phyloP scores from a whole-genome alignment of 306 rosid species.

The Acacia crassicarpa region DNA sequence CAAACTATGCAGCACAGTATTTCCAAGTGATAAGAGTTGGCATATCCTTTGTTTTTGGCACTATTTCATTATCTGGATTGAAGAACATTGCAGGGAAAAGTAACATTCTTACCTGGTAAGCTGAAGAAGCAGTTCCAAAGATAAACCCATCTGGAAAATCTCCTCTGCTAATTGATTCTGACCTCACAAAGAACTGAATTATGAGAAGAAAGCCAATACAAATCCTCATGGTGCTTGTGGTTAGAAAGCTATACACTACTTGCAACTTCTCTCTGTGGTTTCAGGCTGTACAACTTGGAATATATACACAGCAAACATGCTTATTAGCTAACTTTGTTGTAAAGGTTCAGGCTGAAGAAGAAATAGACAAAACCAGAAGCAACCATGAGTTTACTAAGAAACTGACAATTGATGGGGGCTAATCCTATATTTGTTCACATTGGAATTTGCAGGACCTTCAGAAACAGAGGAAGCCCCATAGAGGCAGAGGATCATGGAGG shows the following conservation, averaged over 20 bases:
- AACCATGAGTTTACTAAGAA: conserved; percentile 17
- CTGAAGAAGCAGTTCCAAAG: conserved; percentile 97
- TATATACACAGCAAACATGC: conserved; percentile 27
- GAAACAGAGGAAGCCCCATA: neutral
- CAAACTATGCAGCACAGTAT: conserved; percentile 50
- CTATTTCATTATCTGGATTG: neutral
- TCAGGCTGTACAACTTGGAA: conserved; percentile 25
- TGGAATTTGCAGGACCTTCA: neutral
- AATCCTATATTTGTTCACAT: conserved; percentile 9
- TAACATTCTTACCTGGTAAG: conserved; percentile 70
- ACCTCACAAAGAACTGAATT: conserved; percentile 27
- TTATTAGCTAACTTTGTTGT: conserved; percentile 39
- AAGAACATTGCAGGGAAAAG: conserved; percentile 2
- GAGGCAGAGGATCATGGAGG: conserved; percentile 7
- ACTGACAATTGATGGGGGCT: neutral
- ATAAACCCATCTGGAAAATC: conserved; percentile 85
- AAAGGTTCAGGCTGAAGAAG: conserved; percentile 40
- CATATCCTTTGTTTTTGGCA: neutral
- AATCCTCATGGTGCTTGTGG: conserved; percentile 49
- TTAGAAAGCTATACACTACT: neutral
- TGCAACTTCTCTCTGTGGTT: neutral
- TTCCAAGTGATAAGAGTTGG: conserved; percentile 6
- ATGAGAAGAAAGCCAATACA: conserved; percentile 35
- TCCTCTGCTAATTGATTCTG: conserved; percentile 66
- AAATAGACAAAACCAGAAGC: conserved; percentile 35